These are phyloP conservation scores for Tetradesmus obliquus DNA, from an alignment of 139 green algal species.

Conservation along the genomic window DNA sequence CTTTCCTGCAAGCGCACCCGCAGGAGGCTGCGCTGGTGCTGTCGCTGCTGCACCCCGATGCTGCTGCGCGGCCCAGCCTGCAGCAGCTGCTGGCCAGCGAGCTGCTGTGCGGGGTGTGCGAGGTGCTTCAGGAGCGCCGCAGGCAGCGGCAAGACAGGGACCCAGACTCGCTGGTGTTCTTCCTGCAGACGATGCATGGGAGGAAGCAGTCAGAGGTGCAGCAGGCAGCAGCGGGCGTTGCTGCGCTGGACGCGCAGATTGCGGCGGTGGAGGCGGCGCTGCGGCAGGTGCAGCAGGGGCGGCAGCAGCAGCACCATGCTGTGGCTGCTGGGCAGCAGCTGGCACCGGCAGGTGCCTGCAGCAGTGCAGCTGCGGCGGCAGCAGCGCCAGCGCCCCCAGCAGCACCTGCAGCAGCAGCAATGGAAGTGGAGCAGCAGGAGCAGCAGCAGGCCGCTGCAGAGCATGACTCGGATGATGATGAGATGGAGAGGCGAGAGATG, in stretches of 20 bases:
- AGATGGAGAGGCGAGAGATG: constrained; percentile 30
- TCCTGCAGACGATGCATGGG: constrained; percentile 57
- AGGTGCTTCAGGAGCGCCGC: constrained; percentile 51
- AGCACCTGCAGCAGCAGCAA: not conserved
- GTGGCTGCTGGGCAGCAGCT: not conserved
- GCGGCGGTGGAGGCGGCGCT: constrained; percentile 28
- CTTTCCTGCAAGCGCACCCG: constrained; percentile 55
- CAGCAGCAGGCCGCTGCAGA: not conserved
- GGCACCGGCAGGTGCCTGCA: not conserved
- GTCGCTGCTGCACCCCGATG: constrained; percentile 67
- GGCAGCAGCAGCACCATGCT: not conserved
- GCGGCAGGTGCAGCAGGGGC: constrained; percentile 21
- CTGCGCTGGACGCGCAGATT: constrained; percentile 47
- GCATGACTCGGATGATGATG: constrained; percentile 24
- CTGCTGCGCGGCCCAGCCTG: constrained; percentile 57
- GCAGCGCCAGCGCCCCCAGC: constrained; percentile 9
- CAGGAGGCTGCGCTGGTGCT: constrained; percentile 66
- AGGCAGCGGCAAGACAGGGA: constrained; percentile 28
- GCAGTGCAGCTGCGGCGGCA: constrained; percentile 12
- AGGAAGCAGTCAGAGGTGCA: constrained; percentile 48
- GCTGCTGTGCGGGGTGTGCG: constrained; percentile 39
- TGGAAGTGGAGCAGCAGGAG: not conserved
- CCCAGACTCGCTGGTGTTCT: constrained; percentile 51
- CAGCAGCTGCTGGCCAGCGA: constrained; percentile 58
- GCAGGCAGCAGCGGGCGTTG: constrained; percentile 40